phyloP scores from a whole-genome alignment of 2,329 filamentous ascomycete species.

The Clonostachys sp. region DNA sequence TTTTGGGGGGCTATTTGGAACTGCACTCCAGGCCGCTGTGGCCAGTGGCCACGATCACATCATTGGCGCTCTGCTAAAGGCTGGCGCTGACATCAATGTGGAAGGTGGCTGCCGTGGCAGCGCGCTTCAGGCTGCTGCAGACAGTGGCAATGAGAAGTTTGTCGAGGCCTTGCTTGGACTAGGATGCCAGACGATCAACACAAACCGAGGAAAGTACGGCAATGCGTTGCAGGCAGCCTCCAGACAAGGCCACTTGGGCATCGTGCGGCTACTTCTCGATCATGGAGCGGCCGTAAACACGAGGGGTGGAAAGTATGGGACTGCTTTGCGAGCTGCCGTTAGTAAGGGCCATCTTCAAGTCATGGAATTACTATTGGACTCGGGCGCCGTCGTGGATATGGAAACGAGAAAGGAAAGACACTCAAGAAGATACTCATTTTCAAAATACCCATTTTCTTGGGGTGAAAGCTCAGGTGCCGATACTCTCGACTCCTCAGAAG shows the following conservation, averaged over 20 bases:
- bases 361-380: too few species aligned
- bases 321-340: neutral
- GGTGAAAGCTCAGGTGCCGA: too few species aligned
- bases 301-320: neutral
- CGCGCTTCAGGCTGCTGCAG: too few species aligned
- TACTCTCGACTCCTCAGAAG: too few species aligned
- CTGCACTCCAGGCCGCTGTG: constrained; percentile 1
- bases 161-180: too few species aligned
- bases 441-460: too few species aligned
- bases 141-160: too few species aligned
- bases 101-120: too few species aligned
- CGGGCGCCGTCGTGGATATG: too few species aligned
- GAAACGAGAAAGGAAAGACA: too few species aligned
- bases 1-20: neutral
- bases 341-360: neutral
- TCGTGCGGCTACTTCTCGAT: neutral
- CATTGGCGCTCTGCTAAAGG: neutral
- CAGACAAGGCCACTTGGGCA: neutral
- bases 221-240: constrained; percentile 1
- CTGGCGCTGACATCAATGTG: constrained; percentile 1
- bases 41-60: neutral
- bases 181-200: too few species aligned
- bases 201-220: neutral
- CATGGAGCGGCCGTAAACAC: neutral
- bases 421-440: too few species aligned